These are phyloP conservation scores for Zasmidium cellare DNA, from an alignment of 2,329 filamentous ascomycete species.

Conservation along the genomic window DNA sequence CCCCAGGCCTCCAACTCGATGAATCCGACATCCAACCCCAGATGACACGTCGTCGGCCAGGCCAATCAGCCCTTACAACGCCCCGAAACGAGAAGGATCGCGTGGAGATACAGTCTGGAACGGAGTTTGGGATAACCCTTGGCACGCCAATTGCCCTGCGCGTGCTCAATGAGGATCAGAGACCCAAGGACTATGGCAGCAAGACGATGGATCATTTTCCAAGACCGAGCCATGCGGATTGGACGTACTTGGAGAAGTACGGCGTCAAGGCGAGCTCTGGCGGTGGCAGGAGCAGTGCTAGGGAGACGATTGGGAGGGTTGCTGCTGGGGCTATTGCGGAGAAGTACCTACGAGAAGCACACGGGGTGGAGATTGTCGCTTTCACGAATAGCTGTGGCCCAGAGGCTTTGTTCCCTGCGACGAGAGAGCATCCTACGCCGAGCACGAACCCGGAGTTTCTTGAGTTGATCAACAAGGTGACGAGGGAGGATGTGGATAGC, in stretches of 20 bases:
- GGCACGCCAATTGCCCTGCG: constrained; percentile 87
- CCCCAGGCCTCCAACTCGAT: constrained; percentile 80
- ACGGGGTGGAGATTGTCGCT: constrained; percentile 87
- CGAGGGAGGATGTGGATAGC: constrained; percentile 74
- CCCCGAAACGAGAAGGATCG: constrained; percentile 89
- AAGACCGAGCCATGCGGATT: constrained; percentile 89
- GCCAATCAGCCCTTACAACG: constrained; percentile 86
- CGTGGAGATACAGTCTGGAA: constrained; percentile 90
- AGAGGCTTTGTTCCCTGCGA: constrained; percentile 74
- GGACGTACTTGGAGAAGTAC: constrained; percentile 97
- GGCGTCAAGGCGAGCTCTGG: constrained; percentile 89
- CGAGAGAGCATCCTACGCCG: constrained; percentile 64
- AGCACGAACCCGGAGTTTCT: constrained; percentile 79
- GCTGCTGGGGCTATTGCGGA: constrained; percentile 91
- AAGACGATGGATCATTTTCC: constrained; percentile 91
- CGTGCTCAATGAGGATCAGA: constrained; percentile 89
- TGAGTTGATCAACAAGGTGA: constrained; percentile 68
- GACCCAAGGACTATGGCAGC: constrained; percentile 83
- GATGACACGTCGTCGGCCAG: constrained; percentile 85
- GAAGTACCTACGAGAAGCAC: constrained; percentile 79
- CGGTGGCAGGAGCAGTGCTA: constrained; percentile 85
- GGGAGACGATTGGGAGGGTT: constrained; percentile 89
- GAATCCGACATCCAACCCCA: constrained; percentile 82
- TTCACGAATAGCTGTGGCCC: constrained; percentile 84
- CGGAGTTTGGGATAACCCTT: constrained; percentile 83